Base-by-base conservation (phyloP, 164 flowering plant species). In the Kingdonia uniflora region DNA sequence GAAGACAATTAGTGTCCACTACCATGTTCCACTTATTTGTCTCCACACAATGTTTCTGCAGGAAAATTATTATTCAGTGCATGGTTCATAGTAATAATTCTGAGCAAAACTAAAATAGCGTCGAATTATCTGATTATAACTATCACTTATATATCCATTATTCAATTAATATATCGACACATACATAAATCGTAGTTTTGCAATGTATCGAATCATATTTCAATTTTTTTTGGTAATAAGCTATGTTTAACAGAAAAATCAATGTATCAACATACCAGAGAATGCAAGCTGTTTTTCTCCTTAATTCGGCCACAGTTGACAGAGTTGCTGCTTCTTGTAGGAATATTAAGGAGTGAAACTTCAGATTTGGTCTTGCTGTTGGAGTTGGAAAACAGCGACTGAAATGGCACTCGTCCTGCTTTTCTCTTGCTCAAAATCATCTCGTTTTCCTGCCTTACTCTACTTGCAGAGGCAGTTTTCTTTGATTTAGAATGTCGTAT, bases 11-110 rank as follows among this genome's bases (percentile, higher is more conserved):
- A 21, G 74, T 66, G 63, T 92, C 99, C 41, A 69, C 96, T 33
- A 88, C 76, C 80, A 92, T 77, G 66, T 67, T 67, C 99, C 97
- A 92, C 64, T 44, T 74, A 58, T 22, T 77, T 43, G 55, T 75
- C 26, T 47, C 61, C 49, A 15, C 49, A 14, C 65, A 56, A 57
- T 65, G 76, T 37, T 57, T 71, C 86, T 76, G 80, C 65, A 71
- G 6, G 4, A 35, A 43, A 37, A 19, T n/a, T n/a, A n/a, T n/a
- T n/a, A n/a, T n/a, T n/a, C n/a, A 29, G 8, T 8, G 4, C 35
- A 29, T 4, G 35, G 8, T 29, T 29, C 8, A 29, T 8, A 29
- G 8, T 29, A 29, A 4, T 29, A 3, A 29, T 8, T 3, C 35
- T 8, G 8, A 29, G 35, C 35, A 29, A 29, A 29, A 29, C 4